phyloP scores from a whole-genome alignment of 2,329 filamentous ascomycete species.

The Tolypocladium album region DNA sequence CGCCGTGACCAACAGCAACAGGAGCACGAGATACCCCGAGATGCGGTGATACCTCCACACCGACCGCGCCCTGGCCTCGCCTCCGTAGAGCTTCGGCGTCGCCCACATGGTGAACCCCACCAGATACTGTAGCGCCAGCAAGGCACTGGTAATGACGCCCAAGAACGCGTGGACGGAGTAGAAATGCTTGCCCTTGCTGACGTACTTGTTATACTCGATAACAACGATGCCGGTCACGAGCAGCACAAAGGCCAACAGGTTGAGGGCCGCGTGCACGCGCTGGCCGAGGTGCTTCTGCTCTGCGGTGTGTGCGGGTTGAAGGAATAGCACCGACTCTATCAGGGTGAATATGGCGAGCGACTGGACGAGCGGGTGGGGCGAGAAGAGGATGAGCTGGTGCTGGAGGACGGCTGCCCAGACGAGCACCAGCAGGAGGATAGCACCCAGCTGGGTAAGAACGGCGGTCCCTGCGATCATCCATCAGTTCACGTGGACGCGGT shows the following conservation, averaged over 20 bases:
- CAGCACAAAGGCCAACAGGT: constrained; percentile 50
- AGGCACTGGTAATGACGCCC: constrained; percentile 62
- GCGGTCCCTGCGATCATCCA: constrained; percentile 54
- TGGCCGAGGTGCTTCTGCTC: constrained; percentile 57
- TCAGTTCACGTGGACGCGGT: neutral
- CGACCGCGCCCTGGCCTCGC: constrained; percentile 66
- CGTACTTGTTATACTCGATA: constrained; percentile 78
- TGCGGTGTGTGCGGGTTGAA: constrained; percentile 77
- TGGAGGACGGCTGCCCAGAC: constrained; percentile 72
- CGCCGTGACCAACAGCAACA: constrained; percentile 64
- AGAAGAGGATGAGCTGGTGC: constrained; percentile 67
- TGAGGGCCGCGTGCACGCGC: constrained; percentile 57
- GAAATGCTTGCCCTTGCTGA: constrained; percentile 59
- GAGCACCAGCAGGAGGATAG: constrained; percentile 62
- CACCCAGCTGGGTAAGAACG: constrained; percentile 67
- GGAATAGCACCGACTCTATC: constrained; percentile 68
- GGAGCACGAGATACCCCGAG: constrained; percentile 62
- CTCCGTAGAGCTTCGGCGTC: constrained; percentile 62
- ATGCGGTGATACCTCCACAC: constrained; percentile 85
- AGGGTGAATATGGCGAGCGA: constrained; percentile 60
- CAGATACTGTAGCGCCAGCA: constrained; percentile 61
- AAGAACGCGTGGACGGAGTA: constrained; percentile 72
- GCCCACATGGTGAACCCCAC: constrained; percentile 80
- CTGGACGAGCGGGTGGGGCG: constrained; percentile 69
- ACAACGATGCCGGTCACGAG: constrained; percentile 56